phyloP scores from a whole-genome alignment of 805 yeast species.

The Saturnispora zaruensis region DNA sequence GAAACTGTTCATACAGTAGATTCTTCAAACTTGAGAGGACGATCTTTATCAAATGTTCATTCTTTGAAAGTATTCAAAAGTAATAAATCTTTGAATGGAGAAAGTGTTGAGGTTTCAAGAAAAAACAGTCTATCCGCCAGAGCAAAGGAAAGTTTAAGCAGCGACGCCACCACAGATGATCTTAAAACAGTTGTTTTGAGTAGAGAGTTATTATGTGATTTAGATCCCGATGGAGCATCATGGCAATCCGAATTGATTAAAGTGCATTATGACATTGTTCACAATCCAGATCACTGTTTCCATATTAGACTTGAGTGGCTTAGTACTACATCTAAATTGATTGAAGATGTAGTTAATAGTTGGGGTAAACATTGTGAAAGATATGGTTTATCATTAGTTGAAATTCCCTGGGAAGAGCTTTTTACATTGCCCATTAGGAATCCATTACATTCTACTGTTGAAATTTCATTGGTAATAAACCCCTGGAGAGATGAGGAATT shows the following conservation, averaged over 20 bases:
- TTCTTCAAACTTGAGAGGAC: background rate
- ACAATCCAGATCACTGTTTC: conserved; percentile 90
- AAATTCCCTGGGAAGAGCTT: conserved; percentile 85
- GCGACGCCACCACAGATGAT: conserved; percentile 7
- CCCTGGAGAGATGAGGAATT: conserved; percentile 65
- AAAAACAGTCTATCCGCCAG: background rate
- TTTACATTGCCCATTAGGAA: conserved; percentile 66
- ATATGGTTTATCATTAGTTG: conserved; percentile 73
- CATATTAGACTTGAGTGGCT: conserved; percentile 91
- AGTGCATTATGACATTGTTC: conserved; percentile 86
- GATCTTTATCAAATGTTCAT: conserved; percentile 4
- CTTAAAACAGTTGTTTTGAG: conserved; percentile 45
- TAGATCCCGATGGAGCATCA: conserved; percentile 66
- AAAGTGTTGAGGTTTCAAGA: background rate
- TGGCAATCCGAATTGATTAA: conserved; percentile 69
- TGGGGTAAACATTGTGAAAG: conserved; percentile 82
- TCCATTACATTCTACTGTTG: conserved; percentile 84
- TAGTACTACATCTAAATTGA: conserved; percentile 74
- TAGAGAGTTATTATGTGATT: conserved; percentile 56
- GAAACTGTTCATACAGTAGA: conserved; percentile 5
- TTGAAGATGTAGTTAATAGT: conserved; percentile 66
- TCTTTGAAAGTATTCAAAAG: conserved; percentile 5
- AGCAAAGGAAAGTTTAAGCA: background rate
- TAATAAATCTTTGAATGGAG: background rate
- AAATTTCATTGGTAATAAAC: conserved; percentile 52